These are phyloP conservation scores for Hypoxylon sp. DNA, from an alignment of 2,329 filamentous ascomycete species.

Conservation along the genomic window DNA sequence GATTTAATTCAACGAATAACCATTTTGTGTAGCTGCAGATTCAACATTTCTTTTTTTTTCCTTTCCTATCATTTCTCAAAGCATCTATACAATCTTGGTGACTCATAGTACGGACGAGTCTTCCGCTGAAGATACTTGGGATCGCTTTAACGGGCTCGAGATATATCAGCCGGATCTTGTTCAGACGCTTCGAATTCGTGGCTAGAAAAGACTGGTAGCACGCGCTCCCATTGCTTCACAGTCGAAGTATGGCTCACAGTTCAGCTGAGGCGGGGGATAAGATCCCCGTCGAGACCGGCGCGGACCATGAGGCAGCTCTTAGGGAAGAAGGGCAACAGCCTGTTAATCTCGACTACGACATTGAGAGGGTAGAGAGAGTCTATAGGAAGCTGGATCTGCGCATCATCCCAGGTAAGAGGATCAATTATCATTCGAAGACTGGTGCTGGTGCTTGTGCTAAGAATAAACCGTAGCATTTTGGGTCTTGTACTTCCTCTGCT, in stretches of 20 bases:
- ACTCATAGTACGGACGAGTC: background rate
- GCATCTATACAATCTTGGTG: conserved; percentile 6
- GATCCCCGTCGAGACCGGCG: conserved; percentile 43
- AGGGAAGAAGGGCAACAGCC: conserved; percentile 39
- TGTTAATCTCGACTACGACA: conserved; percentile 58
- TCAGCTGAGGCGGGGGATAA: conserved; percentile 56
- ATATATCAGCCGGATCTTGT: conserved; percentile 3
- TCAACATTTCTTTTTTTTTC: conserved; percentile 19
- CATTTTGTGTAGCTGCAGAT: conserved; percentile 17
- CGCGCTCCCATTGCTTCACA: conserved; percentile 67
- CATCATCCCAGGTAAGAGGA: conserved; percentile 69
- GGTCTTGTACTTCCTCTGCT: conserved; percentile 92
- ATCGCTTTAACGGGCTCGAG: background rate
- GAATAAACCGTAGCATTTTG: conserved; percentile 75
- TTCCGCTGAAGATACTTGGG: background rate
- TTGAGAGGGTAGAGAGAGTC: conserved; percentile 68
- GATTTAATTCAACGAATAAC: conserved; percentile 27
- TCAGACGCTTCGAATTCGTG: conserved; percentile 14
- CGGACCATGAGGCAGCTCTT: conserved; percentile 37
- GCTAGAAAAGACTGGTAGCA: conserved; percentile 65
- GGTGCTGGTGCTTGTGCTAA: conserved; percentile 20
- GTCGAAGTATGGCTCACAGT: conserved; percentile 64
- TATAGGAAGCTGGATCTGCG: conserved; percentile 72
- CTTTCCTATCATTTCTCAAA: conserved; percentile 11
- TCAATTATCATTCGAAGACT: background rate